A percentile compares a stretch with the other conserved stretches of the same genome.
Conservation (phyloP, 768 basidiomycete species). For the Leccinum uliginosum region DNA sequence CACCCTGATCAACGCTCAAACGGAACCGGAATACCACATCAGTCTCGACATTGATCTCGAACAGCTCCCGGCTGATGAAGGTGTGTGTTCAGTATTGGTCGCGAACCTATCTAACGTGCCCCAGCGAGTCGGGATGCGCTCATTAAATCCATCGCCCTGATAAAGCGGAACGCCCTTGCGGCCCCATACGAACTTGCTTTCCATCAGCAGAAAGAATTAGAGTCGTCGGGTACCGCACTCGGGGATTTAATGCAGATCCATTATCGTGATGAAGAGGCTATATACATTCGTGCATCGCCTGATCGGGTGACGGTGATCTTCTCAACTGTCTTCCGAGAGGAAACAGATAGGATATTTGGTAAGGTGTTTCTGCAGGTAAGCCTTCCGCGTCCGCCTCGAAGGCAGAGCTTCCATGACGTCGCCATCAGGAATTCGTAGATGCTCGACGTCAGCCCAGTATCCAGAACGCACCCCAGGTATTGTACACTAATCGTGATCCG, state of each 20-base stretch:
- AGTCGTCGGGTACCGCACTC: slow-evolving; percentile 57
- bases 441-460: slow-evolving; percentile 90
- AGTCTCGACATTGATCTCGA: slow-evolving; percentile 86
- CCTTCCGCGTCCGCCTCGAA: not conserved
- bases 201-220: slow-evolving; percentile 76
- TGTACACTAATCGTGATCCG: slow-evolving; percentile 92
- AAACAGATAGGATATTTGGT: slow-evolving; percentile 95
- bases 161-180: slow-evolving; percentile 91
- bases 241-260: slow-evolving; percentile 90
- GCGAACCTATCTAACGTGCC: slow-evolving; percentile 6
- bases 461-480: slow-evolving; percentile 95
- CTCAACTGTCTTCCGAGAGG: slow-evolving; percentile 94
- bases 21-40: slow-evolving; percentile 88
- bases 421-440: slow-evolving; percentile 90
- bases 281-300: slow-evolving; percentile 87
- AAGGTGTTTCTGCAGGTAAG: slow-evolving; percentile 95
- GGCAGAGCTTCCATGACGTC: slow-evolving; percentile 4
- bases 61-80: slow-evolving; percentile 72
- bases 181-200: slow-evolving; percentile 94
- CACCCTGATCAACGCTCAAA: slow-evolving; percentile 53
- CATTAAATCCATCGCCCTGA: slow-evolving; percentile 73
- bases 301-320: slow-evolving; percentile 99
- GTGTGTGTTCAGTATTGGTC: slow-evolving; percentile 40
- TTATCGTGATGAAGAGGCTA: slow-evolving; percentile 96
- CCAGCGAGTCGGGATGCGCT: slow-evolving; percentile 77